Percentiles rank a stretch among this genome's conserved stretches.
These are phyloP conservation scores for Rhamnella rubrinervis DNA, from an alignment of 331 rosid species.

Conservation along the genomic window DNA sequence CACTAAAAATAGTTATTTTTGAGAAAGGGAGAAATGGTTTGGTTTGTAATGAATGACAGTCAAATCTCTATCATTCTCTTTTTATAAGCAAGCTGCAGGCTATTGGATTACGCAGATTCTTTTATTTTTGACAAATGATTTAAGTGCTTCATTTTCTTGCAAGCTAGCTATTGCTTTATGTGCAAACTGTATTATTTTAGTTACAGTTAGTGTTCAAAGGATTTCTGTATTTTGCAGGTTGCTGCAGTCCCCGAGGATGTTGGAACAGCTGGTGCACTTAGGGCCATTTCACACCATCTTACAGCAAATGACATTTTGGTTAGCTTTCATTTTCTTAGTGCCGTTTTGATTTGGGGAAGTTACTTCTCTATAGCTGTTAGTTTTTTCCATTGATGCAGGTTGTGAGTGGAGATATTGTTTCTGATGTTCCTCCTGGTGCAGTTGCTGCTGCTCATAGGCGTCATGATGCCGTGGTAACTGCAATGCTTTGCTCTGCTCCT, in stretches of 20 bases:
- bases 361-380: constrained; percentile 15
- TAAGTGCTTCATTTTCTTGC: not conserved
- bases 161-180: not conserved
- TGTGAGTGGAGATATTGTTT: constrained; percentile 95
- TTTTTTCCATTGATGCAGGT: constrained; percentile 59
- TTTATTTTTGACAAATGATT: not conserved
- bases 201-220: constrained; percentile 10
- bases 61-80: not conserved
- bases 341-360: constrained; percentile 3
- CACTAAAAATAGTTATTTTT: not conserved
- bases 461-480: constrained; percentile 88
- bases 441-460: constrained; percentile 97
- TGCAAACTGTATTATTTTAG: not conserved
- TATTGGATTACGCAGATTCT: too few relatives aligned
- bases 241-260: constrained; percentile 94
- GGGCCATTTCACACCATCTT: constrained; percentile 79
- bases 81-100: not conserved
- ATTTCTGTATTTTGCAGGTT: constrained; percentile 49
- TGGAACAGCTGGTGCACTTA: constrained; percentile 95
- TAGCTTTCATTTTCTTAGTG: constrained; percentile 16
- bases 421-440: constrained; percentile 92
- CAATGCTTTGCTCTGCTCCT: constrained; percentile 92
- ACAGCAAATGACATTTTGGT: constrained; percentile 90
- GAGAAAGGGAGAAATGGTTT: not conserved
- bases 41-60: not conserved